Base-by-base conservation (phyloP, 1,284 basidiomycete genomes). In the Cryptococcus sp. region DNA sequence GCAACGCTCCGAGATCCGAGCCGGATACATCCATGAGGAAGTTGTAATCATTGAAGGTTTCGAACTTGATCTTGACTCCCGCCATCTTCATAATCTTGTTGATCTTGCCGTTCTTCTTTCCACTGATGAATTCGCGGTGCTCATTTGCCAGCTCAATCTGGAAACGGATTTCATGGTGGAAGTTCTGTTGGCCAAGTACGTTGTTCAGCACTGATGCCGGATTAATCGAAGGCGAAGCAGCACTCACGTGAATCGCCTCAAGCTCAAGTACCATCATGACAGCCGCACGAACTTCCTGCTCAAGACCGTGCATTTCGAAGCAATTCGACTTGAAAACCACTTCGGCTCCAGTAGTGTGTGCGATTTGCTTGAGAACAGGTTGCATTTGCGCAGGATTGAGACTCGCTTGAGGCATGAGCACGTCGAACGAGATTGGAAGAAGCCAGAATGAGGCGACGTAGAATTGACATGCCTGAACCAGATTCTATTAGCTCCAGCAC, bases 101-200 rank as follows among this genome's bases (percentile, higher is more conserved):
- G 76, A 96, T 92, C 80, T 97, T 97, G 61, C 93, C 93, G 68
- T 96, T 96, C 83, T 96, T 96, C 83, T 97, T 97, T 48, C 93
- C 93, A 58, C 89, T 91, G 78, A 99, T 97, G 78, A 99, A 99
- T 69, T 99, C 96, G 65, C 94, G 88, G 71, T 98, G 94, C 76
- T 98, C 95, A 75, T 95, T 97, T 46, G 94, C 91, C 13, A 99
- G 85, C 80, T 99, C 96, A 61, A 98, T 93, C 80, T 98, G 95
- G 83, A 99, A 98, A 52, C 93, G 90, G 62, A 99, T 92, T 80
- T 99, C 94, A 73, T 94, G 91, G 71, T 96, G 92, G 83, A 94
- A 98, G 51, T 86, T 82, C 89, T 93, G 70, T 10, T 34, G 29
- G 13, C 3, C 8, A 34, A 34, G 8, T 34, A 34, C 1, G 43